These are phyloP conservation scores for Kwoniella dejecticola DNA, from an alignment of 768 basidiomycete genomes.

Conservation along the genomic window DNA sequence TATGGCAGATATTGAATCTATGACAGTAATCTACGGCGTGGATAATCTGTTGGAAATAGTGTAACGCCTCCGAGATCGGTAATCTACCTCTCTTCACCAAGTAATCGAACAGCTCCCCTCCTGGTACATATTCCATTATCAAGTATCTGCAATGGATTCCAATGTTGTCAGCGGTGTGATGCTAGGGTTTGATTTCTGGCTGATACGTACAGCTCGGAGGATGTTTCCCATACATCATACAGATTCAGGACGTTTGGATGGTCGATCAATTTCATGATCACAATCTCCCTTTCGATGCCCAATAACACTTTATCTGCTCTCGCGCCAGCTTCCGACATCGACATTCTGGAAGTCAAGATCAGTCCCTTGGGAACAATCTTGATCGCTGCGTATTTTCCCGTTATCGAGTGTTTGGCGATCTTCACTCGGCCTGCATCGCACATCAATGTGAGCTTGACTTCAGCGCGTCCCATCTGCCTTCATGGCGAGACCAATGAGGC, in stretches of 20 bases:
- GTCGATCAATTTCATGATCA: conserved; percentile 95
- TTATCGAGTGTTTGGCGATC: conserved; percentile 82
- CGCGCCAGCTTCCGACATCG: conserved; percentile 69
- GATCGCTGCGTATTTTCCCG: conserved; percentile 85
- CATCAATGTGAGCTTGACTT: neutral
- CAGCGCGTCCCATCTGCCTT: neutral
- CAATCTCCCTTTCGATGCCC: conserved; percentile 88
- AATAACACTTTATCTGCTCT: conserved; percentile 75
- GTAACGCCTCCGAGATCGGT: conserved; percentile 69
- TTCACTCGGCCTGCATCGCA: conserved; percentile 73
- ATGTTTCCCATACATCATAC: conserved; percentile 97
- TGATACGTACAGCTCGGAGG: conserved; percentile 73
- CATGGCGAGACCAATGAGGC: too few relatives aligned
- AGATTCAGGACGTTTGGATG: conserved; percentile 93
- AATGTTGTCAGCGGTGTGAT: neutral
- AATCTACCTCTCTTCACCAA: conserved; percentile 77
- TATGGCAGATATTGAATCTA: conserved; percentile 89
- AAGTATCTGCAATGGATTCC: conserved; percentile 62
- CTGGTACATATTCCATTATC: conserved; percentile 91
- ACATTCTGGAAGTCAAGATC: conserved; percentile 67
- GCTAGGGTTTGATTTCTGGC: too few relatives aligned
- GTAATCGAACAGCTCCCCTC: conserved; percentile 92
- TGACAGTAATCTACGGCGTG: conserved; percentile 89
- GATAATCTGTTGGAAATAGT: conserved; percentile 92
- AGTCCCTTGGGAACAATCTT: conserved; percentile 86